A percentile compares a stretch with the other conserved stretches of the same genome.
Evolutionary conservation across 2,329 filamentous ascomycete species (phyloP).

Genomic region (Botrytis paeoniae): DNA sequence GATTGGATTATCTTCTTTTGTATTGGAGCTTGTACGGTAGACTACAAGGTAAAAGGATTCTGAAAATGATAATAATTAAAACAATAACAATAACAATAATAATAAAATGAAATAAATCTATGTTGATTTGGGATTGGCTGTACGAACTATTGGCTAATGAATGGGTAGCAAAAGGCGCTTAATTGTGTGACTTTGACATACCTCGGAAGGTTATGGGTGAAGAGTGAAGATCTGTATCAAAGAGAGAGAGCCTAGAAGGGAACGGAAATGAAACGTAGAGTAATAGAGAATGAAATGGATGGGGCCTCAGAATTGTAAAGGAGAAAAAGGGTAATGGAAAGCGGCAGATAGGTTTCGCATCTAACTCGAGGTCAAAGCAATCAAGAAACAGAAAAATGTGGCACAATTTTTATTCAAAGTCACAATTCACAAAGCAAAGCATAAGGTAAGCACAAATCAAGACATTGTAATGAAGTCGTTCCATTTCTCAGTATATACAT

Average conservation of each 20-base stretch:
- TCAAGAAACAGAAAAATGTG: too few relatives aligned
- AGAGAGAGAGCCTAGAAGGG: background rate
- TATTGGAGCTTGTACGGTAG: constrained; percentile 4
- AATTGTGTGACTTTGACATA: background rate
- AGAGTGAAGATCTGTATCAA: constrained; percentile 4
- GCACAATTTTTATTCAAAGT: background rate
- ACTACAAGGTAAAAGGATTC: background rate
- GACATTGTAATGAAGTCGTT: constrained; percentile 14
- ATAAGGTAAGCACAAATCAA: background rate
- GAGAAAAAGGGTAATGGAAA: background rate
- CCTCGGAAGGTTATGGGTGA: background rate
- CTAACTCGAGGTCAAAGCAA: background rate
- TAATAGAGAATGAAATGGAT: background rate
- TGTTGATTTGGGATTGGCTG: background rate
- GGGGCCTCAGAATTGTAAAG: background rate
- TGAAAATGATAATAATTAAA: background rate
- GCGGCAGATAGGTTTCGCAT: background rate
- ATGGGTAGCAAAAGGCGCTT: background rate
- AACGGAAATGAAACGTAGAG: background rate
- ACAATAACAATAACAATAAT: background rate
- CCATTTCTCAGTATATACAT: constrained; percentile 18
- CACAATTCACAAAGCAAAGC: background rate
- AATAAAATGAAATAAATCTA: background rate
- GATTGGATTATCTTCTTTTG: background rate
- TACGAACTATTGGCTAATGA: background rate